Evolutionary conservation across 441 rosid species (phyloP).

Genomic region (Erysimum pusillum): DNA sequence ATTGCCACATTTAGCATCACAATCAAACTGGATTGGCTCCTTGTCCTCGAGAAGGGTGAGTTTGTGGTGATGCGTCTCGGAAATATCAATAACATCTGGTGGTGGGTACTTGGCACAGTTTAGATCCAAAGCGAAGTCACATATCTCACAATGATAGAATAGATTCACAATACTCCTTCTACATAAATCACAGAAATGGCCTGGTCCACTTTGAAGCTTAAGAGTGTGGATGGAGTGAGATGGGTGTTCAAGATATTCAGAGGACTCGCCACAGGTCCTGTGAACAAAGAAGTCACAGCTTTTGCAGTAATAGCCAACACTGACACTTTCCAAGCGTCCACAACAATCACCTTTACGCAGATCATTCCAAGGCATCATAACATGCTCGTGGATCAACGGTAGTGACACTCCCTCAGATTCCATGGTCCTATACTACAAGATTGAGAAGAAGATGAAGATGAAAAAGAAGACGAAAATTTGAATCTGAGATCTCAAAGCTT

Average conservation of each 20-base stretch:
- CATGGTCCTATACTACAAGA: constrained; percentile 37
- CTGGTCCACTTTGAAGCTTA: background rate
- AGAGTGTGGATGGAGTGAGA: background rate
- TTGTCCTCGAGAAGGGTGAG: too few relatives aligned
- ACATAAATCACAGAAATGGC: background rate
- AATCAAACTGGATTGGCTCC: too few relatives aligned
- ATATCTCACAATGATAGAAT: constrained; percentile 9
- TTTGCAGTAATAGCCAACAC: background rate
- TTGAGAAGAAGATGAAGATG: background rate
- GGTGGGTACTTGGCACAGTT: background rate
- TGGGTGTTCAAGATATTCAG: background rate
- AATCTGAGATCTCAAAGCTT: background rate
- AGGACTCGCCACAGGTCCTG: background rate
- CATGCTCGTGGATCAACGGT: background rate
- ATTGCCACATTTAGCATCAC: background rate
- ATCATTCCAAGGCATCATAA: background rate
- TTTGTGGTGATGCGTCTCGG: constrained; percentile 11
- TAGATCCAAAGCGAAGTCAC: background rate
- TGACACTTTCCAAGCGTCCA: background rate
- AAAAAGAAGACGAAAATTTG: background rate
- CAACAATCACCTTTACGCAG: background rate
- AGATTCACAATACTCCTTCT: rapidly evolving
- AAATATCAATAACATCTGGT: constrained; percentile 42
- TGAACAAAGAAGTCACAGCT: background rate
- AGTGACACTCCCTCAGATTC: constrained; percentile 9